Evolutionary conservation across 2,329 filamentous ascomycete species (phyloP).

Genomic region (Didymella keratinophila): DNA sequence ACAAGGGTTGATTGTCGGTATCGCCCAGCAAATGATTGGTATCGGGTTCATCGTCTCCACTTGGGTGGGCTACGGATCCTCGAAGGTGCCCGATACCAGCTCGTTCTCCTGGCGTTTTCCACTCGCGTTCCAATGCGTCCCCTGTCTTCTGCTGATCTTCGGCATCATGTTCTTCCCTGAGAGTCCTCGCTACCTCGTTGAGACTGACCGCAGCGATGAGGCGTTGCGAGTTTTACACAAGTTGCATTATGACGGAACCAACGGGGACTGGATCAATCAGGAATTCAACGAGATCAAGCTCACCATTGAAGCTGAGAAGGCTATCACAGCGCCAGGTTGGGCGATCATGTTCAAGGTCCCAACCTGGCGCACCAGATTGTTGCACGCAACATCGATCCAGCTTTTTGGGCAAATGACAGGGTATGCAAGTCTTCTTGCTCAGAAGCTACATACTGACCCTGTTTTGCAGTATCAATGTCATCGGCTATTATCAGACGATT

Average conservation of each 20-base stretch:
- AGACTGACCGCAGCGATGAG: conserved; percentile 64
- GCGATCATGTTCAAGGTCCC: conserved; percentile 65
- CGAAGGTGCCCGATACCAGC: conserved; percentile 47
- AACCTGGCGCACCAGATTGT: conserved; percentile 67
- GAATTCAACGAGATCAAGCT: conserved; percentile 68
- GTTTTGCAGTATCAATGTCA: conserved; percentile 58
- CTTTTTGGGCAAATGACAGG: conserved; percentile 72
- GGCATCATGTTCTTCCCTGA: conserved; percentile 54
- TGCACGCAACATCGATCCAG: conserved; percentile 69
- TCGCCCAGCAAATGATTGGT: conserved; percentile 66
- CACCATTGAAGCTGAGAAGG: conserved; percentile 67
- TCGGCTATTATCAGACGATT: conserved; percentile 68
- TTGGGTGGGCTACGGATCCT: conserved; percentile 58
- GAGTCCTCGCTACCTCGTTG: conserved; percentile 49
- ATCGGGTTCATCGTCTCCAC: conserved; percentile 65
- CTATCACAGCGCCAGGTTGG: conserved; percentile 63
- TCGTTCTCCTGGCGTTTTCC: conserved; percentile 55
- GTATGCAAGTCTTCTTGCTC: conserved; percentile 28
- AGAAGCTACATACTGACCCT: conserved; percentile 13
- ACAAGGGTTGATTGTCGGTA: conserved; percentile 60
- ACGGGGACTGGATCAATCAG: conserved; percentile 65
- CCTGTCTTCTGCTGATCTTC: conserved; percentile 53
- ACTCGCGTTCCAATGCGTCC: conserved; percentile 57
- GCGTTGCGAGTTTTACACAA: conserved; percentile 56
- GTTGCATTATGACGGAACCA: conserved; percentile 62